phyloP scores from a whole-genome alignment of 495 filamentous ascomycete genomes.

The Bacidia gigantensis region DNA sequence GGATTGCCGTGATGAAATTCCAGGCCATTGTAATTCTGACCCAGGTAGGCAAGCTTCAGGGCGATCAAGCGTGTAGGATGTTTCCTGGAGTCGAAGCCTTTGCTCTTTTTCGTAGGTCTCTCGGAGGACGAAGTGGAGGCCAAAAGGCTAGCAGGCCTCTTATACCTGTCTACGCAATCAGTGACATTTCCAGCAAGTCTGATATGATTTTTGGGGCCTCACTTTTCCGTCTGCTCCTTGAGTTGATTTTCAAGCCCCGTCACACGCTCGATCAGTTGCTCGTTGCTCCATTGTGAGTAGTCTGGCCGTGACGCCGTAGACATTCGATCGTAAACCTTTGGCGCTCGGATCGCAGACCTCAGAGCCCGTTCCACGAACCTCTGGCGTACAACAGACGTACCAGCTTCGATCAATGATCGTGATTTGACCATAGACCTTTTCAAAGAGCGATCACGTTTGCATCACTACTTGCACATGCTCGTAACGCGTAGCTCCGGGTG shows the following conservation, averaged over 20 bases:
- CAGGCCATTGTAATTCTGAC: conserved; percentile 79
- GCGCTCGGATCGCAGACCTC: too few relatives aligned
- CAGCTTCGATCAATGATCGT: too few relatives aligned
- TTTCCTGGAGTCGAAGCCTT: conserved; percentile 59
- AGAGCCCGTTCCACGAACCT: too few relatives aligned
- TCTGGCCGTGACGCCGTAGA: conserved; percentile 13
- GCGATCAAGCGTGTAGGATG: conserved; percentile 78
- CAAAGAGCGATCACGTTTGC: too few relatives aligned
- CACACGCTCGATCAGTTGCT: conserved; percentile 51
- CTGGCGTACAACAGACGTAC: too few relatives aligned
- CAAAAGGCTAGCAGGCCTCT: not conserved
- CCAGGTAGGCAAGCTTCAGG: conserved; percentile 87
- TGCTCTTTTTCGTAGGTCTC: conserved; percentile 12
- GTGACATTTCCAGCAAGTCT: not conserved
- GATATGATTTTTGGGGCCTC: not conserved
- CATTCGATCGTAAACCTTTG: not conserved
- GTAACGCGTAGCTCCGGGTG: not conserved
- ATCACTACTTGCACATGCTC: too few relatives aligned
- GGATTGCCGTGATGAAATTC: conserved; percentile 58
- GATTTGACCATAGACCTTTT: too few relatives aligned
- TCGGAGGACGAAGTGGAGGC: conserved; percentile 4
- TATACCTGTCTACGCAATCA: conserved; percentile 14
- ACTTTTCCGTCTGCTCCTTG: conserved; percentile 32
- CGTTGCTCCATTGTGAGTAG: conserved; percentile 50
- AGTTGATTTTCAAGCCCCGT: conserved; percentile 49